Evolutionary conservation across 108 stramenopile genomes (phyloP).

Genomic region (Asterionellopsis glacialis): DNA sequence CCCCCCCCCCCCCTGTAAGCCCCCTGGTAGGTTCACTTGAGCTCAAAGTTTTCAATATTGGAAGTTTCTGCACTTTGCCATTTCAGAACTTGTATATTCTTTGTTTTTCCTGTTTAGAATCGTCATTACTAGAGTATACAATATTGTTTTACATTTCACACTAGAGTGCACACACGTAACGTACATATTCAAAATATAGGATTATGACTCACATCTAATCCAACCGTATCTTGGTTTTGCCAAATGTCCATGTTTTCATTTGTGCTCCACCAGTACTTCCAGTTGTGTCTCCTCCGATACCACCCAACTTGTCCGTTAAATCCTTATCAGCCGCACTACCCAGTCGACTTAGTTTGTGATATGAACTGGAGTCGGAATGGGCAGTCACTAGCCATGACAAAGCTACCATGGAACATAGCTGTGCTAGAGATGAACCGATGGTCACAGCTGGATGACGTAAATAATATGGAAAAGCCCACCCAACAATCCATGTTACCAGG

Average conservation of each 20-base stretch:
- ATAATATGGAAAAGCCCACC: slow-evolving; percentile 51
- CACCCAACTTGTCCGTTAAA: slow-evolving; percentile 24
- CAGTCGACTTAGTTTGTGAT: slow-evolving; percentile 59
- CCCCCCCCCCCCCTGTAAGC: too few species aligned
- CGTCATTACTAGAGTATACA: too few species aligned
- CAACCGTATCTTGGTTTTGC: slow-evolving; percentile 25
- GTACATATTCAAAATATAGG: too few species aligned
- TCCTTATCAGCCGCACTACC: slow-evolving; percentile 14
- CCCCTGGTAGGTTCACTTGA: too few species aligned
- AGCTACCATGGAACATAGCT: slow-evolving; percentile 49
- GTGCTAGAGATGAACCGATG: slow-evolving; percentile 50
- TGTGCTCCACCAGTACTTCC: not conserved
- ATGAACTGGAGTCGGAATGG: slow-evolving; percentile 50
- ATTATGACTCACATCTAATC: too few species aligned
- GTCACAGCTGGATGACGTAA: slow-evolving; percentile 64
- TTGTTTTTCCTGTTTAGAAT: too few species aligned
- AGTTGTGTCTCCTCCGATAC: not conserved
- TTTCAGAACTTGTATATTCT: too few species aligned
- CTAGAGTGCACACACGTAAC: too few species aligned
- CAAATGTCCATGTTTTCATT: slow-evolving; percentile 6
- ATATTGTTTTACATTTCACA: too few species aligned
- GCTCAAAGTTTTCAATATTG: too few species aligned
- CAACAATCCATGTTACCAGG: slow-evolving; percentile 53
- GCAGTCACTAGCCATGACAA: slow-evolving; percentile 75
- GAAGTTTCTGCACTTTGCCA: too few species aligned